These are phyloP conservation scores for Alnus glutinosa DNA, from an alignment of 306 rosid genomes.

Conservation along the genomic window DNA sequence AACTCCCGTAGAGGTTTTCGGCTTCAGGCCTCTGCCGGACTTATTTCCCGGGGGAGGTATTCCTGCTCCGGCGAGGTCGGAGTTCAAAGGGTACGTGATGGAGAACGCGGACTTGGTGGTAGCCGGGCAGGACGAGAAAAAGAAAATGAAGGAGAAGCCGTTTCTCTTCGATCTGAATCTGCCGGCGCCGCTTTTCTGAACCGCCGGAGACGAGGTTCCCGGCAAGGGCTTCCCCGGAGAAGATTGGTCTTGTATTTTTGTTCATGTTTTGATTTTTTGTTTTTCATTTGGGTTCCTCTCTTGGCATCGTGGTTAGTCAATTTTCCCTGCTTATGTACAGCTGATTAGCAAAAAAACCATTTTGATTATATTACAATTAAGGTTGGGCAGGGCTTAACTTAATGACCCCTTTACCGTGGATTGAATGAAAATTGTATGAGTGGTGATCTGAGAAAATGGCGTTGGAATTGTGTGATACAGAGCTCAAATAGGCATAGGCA, in stretches of 20 bases:
- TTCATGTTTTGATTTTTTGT: too few relatives aligned
- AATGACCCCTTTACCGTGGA: too few relatives aligned
- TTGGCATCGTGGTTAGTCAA: slow-evolving; percentile 10
- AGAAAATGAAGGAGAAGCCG: slow-evolving; percentile 42
- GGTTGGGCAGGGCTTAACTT: not conserved
- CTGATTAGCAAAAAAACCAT: not conserved
- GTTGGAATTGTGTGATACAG: too few relatives aligned
- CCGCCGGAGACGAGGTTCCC: not conserved
- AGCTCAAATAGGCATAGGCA: too few relatives aligned
- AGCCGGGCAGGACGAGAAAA: slow-evolving; percentile 34
- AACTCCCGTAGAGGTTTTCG: not conserved
- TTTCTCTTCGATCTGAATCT: slow-evolving; percentile 58
- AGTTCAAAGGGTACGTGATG: slow-evolving; percentile 53
- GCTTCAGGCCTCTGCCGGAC: slow-evolving; percentile 34
- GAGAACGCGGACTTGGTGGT: slow-evolving; percentile 49
- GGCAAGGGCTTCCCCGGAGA: not conserved
- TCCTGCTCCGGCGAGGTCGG: slow-evolving; percentile 46
- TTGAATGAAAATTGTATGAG: too few relatives aligned
- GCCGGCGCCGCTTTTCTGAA: slow-evolving; percentile 59
- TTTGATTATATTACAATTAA: not conserved
- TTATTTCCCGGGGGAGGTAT: not conserved
- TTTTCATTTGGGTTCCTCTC: not conserved
- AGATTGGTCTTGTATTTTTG: not conserved
- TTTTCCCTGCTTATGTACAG: slow-evolving; percentile 31
- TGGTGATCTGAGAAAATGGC: too few relatives aligned